Conservation (phyloP, 768 basidiomycete genomes). For the Baorangia bicolor region DNA sequence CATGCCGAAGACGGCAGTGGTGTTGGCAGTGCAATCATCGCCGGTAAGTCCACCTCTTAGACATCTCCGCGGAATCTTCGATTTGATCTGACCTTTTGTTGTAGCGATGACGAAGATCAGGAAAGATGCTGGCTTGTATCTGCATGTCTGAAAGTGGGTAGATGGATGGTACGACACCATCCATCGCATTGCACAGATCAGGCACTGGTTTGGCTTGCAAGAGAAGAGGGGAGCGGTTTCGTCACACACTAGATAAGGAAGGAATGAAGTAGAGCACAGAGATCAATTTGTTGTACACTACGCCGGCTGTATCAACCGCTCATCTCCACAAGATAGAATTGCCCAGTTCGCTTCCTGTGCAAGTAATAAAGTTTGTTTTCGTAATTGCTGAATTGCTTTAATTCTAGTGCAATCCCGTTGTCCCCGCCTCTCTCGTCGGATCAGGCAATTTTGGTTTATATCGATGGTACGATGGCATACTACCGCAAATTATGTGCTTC, state of each 20-base stretch:
- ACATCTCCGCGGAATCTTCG: not conserved
- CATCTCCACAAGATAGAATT: not conserved
- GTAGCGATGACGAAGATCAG: slow-evolving; percentile 88
- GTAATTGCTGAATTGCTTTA: not conserved
- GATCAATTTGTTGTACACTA: slow-evolving; percentile 18
- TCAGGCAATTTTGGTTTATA: not conserved
- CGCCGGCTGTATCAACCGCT: not conserved
- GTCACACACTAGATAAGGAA: slow-evolving; percentile 4
- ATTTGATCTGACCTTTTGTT: slow-evolving; percentile 1
- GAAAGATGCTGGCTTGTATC: slow-evolving; percentile 62
- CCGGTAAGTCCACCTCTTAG: slow-evolving; percentile 45
- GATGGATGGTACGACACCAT: not conserved
- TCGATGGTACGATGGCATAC: not conserved
- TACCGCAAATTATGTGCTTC: not conserved
- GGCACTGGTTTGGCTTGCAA: not conserved
- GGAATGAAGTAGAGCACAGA: not conserved
- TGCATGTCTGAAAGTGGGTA: slow-evolving; percentile 40
- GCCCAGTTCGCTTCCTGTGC: not conserved
- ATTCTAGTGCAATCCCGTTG: not conserved
- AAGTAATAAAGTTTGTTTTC: not conserved
- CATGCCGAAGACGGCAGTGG: slow-evolving; percentile 63
- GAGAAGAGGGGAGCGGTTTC: not conserved
- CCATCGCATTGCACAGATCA: not conserved
- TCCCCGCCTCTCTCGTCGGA: too few species aligned
- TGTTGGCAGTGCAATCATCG: slow-evolving; percentile 96